Conservation (phyloP, 371 early-diverging fungal species). For the Mortierella sp. region DNA sequence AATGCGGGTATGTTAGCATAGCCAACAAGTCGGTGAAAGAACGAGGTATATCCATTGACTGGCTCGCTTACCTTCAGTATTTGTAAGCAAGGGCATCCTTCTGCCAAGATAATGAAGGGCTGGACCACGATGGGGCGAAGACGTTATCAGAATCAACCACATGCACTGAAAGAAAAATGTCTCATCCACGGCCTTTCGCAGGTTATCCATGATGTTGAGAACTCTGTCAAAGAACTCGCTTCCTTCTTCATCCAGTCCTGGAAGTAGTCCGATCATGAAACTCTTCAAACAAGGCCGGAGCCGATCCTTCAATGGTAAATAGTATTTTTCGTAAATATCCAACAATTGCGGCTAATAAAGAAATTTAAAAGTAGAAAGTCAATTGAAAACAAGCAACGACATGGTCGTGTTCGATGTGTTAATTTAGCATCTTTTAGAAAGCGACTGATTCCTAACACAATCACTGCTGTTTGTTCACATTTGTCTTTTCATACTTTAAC, state of each 20-base stretch:
- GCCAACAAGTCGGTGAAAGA: neutral
- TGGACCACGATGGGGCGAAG: constrained; percentile 76
- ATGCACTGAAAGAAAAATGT: constrained; percentile 85
- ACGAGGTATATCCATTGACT: neutral
- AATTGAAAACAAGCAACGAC: neutral
- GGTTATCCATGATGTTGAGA: constrained; percentile 75
- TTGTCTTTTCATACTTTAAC: constrained; percentile 74
- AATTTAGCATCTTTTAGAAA: neutral
- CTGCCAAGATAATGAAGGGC: constrained; percentile 84
- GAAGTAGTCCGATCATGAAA: constrained; percentile 85
- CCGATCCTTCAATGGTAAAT: constrained; percentile 77
- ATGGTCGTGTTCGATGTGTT: neutral
- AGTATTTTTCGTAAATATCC: constrained; percentile 78
- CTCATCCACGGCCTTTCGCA: constrained; percentile 76
- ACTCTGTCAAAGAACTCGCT: constrained; percentile 88
- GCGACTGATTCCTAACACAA: neutral
- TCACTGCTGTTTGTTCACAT: neutral
- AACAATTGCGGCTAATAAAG: constrained; percentile 79
- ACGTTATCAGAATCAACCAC: constrained; percentile 83
- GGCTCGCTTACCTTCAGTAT: constrained; percentile 68
- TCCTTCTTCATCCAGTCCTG: constrained; percentile 93
- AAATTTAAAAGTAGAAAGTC: neutral
- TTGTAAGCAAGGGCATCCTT: constrained; percentile 77
- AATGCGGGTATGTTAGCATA: neutral
- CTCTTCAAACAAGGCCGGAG: constrained; percentile 85